Evolutionary conservation across 1,139 yeast species (phyloP).

Genomic region (Magnusiomyces suaveolens): DNA sequence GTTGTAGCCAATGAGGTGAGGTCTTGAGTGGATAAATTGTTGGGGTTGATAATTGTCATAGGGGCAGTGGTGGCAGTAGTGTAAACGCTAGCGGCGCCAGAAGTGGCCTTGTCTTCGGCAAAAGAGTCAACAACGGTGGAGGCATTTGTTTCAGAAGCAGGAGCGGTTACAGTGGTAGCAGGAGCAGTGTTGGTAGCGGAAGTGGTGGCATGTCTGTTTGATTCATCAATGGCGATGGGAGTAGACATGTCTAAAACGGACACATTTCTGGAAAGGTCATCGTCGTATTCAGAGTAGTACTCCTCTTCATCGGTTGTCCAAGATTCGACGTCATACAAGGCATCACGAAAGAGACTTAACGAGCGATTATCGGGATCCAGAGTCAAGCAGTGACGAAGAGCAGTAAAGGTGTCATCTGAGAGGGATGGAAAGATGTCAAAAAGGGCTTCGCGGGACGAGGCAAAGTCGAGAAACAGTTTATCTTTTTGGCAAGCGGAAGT

Average conservation of each 20-base stretch:
- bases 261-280: slow-evolving; percentile 16
- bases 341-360: slow-evolving; percentile 48
- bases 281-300: slow-evolving; percentile 39
- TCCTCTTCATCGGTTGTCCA: slow-evolving; percentile 88
- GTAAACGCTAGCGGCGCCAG: slow-evolving; percentile 11
- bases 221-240: slow-evolving; percentile 1
- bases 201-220: background rate
- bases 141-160: background rate
- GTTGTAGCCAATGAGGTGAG: slow-evolving; percentile 2
- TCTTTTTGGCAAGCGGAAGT: slow-evolving; percentile 73
- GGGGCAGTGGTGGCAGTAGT: slow-evolving; percentile 16
- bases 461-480: slow-evolving; percentile 78
- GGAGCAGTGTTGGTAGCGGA: slow-evolving; percentile 5
- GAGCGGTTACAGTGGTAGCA: slow-evolving; percentile 13
- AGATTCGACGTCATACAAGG: slow-evolving; percentile 49
- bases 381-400: slow-evolving; percentile 65
- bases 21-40: background rate
- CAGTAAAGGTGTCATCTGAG: slow-evolving; percentile 79
- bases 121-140: background rate
- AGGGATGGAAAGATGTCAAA: slow-evolving; percentile 88
- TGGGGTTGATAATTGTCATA: slow-evolving; percentile 25
- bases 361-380: slow-evolving; percentile 84
- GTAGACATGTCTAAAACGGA: slow-evolving; percentile 2
- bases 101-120: slow-evolving; percentile 15
- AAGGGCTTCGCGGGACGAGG: slow-evolving; percentile 76